These are phyloP conservation scores for Penium margaritaceum DNA, from an alignment of 139 green algal species.

Conservation along the genomic window DNA sequence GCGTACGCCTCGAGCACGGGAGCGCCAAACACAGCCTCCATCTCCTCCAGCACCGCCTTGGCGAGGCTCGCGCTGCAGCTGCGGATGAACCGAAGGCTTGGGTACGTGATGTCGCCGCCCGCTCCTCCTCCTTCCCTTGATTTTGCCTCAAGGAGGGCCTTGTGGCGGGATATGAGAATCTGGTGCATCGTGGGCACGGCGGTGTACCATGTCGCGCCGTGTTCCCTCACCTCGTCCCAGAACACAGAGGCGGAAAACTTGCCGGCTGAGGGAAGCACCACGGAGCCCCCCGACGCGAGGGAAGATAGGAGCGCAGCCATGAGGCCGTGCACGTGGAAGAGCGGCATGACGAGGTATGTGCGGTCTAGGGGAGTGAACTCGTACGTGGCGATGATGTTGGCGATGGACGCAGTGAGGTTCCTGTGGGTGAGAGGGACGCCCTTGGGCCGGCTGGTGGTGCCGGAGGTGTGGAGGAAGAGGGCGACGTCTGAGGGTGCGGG, in stretches of 20 bases:
- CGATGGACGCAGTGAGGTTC: conserved; percentile 66
- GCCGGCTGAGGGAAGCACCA: conserved; percentile 59
- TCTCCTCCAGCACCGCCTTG: conserved; percentile 60
- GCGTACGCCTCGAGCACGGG: conserved; percentile 82
- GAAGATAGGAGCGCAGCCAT: conserved; percentile 70
- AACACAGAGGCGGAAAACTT: conserved; percentile 65
- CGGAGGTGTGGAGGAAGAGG: conserved; percentile 79
- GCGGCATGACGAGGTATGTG: conserved; percentile 60
- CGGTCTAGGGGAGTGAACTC: conserved; percentile 59
- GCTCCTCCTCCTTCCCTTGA: too few species aligned
- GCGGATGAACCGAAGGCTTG: conserved; percentile 71
- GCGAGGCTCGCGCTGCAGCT: conserved; percentile 67
- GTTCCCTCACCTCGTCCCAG: conserved; percentile 58
- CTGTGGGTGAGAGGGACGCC: conserved; percentile 71
- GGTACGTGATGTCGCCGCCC: too few species aligned
- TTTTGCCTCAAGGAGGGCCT: too few species aligned
- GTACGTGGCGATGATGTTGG: conserved; percentile 72
- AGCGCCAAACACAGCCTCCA: conserved; percentile 62
- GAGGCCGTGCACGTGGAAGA: conserved; percentile 87
- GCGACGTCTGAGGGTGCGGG: conserved; percentile 15
- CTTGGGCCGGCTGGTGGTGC: conserved; percentile 76
- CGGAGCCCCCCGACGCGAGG: conserved; percentile 54
- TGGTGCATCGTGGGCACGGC: conserved; percentile 83
- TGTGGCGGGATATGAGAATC: conserved; percentile 55
- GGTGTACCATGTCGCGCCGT: conserved; percentile 75